Evolutionary conservation across 1,139 yeast species (phyloP), one percentile per base, ranked within the genome.

Genomic region (Saccharomycopsis crataegensis): DNA sequence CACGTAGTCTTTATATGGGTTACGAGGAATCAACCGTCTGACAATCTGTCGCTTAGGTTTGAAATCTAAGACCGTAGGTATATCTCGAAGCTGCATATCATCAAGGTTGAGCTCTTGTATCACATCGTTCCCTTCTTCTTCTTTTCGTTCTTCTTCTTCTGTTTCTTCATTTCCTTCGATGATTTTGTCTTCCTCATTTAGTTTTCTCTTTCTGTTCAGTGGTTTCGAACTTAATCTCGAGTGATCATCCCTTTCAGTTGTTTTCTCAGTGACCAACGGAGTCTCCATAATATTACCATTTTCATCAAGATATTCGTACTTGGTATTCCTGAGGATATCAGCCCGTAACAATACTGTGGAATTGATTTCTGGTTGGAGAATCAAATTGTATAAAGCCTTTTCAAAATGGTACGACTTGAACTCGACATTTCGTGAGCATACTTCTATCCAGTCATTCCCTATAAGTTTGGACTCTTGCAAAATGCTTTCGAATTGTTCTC

Each of bases 281-380:
- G 14, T n/a, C 6, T 49, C 45, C 17, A 6, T 14, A 8, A 22
- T 22, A 22, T 22, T 22, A 22, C 28, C 28, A 22, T 22, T 22
- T 22, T 22, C 28, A 9, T 57, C 55, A 3, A 40, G 6, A 6
- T 74, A 70, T 40, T 70, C 74, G 62, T 72, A 79, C 2, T 65
- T 66, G 54, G 71, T 73, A 60, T 86, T 91, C 48, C 73, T 71
- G 48, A 90, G 68, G 33, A 91, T 81, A 67, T 91, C 98, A 0
- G 97, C 96, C 62, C 98, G 73, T 71, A 91, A 73, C 43, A 91
- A 86, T 36, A 89, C 94, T 0, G 97, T 86, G 8, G 97, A 91
- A 67, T 91, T 91, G 67, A 91, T 86, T 66, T 91, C 88, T 12
- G 98, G 98, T 59, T 89, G 90, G 58, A 78, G 76, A 54, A 91